Conservation (phyloP, 768 basidiomycete species). For the Russula sp. region DNA sequence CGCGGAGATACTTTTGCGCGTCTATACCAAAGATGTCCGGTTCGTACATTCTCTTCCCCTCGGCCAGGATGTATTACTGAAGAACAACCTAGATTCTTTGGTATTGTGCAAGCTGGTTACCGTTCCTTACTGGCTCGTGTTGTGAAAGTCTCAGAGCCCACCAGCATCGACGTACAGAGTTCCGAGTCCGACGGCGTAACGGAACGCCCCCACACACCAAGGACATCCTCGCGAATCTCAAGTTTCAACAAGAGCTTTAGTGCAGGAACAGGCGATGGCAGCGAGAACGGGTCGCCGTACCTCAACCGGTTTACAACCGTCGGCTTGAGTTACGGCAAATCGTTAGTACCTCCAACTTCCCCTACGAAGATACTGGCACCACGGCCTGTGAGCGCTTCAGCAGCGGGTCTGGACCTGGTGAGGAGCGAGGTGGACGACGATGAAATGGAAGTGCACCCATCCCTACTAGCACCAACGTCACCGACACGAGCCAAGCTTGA, state of each 20-base stretch:
- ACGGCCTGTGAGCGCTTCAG: neutral
- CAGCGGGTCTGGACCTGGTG: neutral
- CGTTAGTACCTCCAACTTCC: conserved; percentile 4
- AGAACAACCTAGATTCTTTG: conserved; percentile 38
- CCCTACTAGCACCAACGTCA: conserved; percentile 3
- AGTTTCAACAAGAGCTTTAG: conserved; percentile 20
- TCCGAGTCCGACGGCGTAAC: conserved; percentile 15
- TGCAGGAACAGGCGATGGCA: conserved; percentile 1
- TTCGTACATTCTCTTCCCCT: conserved; percentile 25
- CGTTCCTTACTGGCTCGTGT: conserved; percentile 35
- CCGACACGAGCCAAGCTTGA: conserved; percentile 6
- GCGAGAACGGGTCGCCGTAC: conserved; percentile 7
- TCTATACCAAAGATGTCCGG: conserved; percentile 60
- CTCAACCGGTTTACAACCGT: conserved; percentile 19
- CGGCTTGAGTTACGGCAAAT: conserved; percentile 7
- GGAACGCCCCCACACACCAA: conserved; percentile 17
- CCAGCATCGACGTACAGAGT: conserved; percentile 12
- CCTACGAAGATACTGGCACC: neutral
- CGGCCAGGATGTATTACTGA: neutral
- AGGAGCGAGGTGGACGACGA: neutral
- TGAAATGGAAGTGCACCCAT: neutral
- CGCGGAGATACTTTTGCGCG: conserved; percentile 60
- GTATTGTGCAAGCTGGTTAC: conserved; percentile 65
- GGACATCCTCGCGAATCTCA: conserved; percentile 11
- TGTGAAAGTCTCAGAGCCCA: neutral